Conservation (phyloP, 768 basidiomycete genomes). For the Baorangia bicolor region DNA sequence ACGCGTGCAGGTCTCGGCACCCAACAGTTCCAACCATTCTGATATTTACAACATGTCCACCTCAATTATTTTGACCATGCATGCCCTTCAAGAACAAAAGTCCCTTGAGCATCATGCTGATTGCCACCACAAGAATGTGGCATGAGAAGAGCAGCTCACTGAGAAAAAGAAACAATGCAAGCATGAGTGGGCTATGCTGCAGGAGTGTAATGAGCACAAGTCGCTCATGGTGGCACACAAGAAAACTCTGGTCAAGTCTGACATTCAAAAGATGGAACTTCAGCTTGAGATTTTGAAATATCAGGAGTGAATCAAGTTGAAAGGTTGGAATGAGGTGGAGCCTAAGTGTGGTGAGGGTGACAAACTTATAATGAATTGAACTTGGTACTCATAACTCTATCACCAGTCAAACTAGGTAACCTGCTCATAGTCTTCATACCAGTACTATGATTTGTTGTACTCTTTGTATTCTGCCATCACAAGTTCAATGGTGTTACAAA, state of each 20-base stretch:
- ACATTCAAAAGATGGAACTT: background rate
- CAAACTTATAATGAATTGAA: background rate
- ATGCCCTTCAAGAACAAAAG: background rate
- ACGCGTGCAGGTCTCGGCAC: background rate
- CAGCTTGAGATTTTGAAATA: background rate
- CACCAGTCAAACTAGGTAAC: background rate
- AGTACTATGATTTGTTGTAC: background rate
- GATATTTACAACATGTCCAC: background rate
- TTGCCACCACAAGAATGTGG: background rate
- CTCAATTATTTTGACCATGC: background rate
- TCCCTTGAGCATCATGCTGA: background rate
- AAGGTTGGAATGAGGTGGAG: background rate
- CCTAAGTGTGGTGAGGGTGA: background rate
- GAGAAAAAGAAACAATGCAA: background rate
- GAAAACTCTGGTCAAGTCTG: background rate
- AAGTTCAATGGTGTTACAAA: too few species aligned
- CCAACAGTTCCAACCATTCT: rapidly evolving
- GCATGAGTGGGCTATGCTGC: background rate
- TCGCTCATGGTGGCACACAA: background rate
- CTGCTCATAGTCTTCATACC: background rate
- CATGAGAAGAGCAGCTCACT: background rate
- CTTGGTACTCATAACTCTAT: background rate
- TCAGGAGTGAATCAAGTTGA: background rate
- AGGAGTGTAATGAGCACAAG: background rate
- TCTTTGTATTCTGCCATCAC: too few species aligned